These are phyloP conservation scores for Dactylellina drechsleri DNA, from an alignment of 2,329 filamentous ascomycete species.

Conservation along the genomic window DNA sequence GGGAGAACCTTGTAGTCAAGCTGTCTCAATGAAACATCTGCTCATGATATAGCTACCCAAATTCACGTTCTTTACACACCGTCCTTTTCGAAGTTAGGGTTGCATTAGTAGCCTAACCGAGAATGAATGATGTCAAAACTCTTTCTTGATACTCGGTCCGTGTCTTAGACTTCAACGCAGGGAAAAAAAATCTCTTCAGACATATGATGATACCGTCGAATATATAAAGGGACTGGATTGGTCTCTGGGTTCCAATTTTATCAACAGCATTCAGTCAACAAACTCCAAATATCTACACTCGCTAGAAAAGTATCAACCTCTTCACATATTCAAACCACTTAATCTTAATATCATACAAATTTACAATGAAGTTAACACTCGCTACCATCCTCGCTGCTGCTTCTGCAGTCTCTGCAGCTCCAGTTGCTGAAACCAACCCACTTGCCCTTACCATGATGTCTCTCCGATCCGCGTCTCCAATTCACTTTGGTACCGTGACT, in stretches of 20 bases:
- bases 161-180: slow-evolving; percentile 21
- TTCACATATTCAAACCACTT: not conserved
- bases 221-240: slow-evolving; percentile 39
- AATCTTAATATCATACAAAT: slow-evolving; percentile 20
- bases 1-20: slow-evolving; percentile 10
- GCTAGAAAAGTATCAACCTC: not conserved
- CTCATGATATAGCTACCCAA: slow-evolving; percentile 8
- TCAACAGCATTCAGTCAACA: slow-evolving; percentile 34
- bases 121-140: slow-evolving; percentile 43
- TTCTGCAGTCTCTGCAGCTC: slow-evolving; percentile 37
- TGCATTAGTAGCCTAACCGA: slow-evolving; percentile 37
- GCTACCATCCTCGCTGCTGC: slow-evolving; percentile 43
- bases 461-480: slow-evolving; percentile 64
- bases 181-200: not conserved
- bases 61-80: not conserved
- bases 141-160: slow-evolving; percentile 8
- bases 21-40: slow-evolving; percentile 1
- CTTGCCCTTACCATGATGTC: slow-evolving; percentile 44
- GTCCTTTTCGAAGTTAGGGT: slow-evolving; percentile 27
- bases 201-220: slow-evolving; percentile 10
- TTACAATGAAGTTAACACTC: slow-evolving; percentile 51
- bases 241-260: slow-evolving; percentile 5
- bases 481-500: slow-evolving; percentile 65
- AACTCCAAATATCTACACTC: slow-evolving; percentile 25
- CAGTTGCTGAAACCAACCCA: slow-evolving; percentile 12